Conservation (phyloP, 257 asterid species). For the Fraxinus cuspidata region DNA sequence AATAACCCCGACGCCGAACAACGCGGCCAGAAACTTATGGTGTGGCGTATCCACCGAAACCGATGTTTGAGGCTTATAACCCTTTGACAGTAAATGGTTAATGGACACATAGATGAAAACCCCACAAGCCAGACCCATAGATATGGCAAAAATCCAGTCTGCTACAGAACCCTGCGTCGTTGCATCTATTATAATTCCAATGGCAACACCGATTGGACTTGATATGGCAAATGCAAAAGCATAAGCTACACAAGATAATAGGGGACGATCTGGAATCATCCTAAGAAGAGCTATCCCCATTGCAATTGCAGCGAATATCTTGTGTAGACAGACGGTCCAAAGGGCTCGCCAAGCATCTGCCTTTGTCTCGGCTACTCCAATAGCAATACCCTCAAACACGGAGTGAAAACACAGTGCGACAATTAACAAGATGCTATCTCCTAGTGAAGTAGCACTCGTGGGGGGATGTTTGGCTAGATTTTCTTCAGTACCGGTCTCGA, state of each 20-base stretch:
- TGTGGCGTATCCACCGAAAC: constrained; percentile 47
- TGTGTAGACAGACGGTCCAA: constrained; percentile 86
- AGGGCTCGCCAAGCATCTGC: constrained; percentile 89
- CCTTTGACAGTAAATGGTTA: constrained; percentile 73
- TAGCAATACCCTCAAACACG: constrained; percentile 88
- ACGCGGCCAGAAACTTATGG: constrained; percentile 64
- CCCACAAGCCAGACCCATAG: constrained; percentile 93
- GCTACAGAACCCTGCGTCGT: constrained; percentile 79
- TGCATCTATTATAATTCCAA: constrained; percentile 79
- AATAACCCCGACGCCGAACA: constrained; percentile 72
- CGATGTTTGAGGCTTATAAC: constrained; percentile 54
- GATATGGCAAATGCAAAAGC: constrained; percentile 90
- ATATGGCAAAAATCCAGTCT: constrained; percentile 79
- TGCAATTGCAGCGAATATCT: constrained; percentile 85
- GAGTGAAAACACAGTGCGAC: constrained; percentile 84
- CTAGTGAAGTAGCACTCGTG: constrained; percentile 54
- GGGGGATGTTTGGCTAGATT: constrained; percentile 40
- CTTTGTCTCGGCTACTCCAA: constrained; percentile 78
- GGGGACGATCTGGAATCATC: constrained; percentile 85
- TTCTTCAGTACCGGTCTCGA: constrained; percentile 28
- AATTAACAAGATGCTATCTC: constrained; percentile 69
- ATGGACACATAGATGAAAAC: constrained; percentile 80
- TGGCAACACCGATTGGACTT: constrained; percentile 76
- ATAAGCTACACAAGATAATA: constrained; percentile 61
- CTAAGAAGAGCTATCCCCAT: constrained; percentile 95